These are phyloP conservation scores for Coelastrella sp. DNA, from an alignment of 139 green algal genomes.

Conservation along the genomic window DNA sequence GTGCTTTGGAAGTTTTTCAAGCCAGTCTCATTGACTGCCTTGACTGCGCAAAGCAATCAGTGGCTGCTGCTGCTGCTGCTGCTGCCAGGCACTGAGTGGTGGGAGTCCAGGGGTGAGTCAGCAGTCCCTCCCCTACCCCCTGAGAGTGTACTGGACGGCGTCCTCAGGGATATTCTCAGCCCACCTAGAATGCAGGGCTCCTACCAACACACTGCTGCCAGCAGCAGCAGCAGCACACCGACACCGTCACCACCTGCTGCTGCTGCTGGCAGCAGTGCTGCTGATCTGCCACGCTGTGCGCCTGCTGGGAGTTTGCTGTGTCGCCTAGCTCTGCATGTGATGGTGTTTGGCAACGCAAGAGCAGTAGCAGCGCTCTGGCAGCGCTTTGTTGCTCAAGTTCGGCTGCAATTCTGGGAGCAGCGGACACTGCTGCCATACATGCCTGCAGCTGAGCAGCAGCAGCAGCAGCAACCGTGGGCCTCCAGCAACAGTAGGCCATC, in stretches of 20 bases:
- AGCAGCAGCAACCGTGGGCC: slow-evolving; percentile 23
- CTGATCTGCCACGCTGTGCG: slow-evolving; percentile 36
- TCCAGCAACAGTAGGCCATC: neutral
- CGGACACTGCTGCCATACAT: slow-evolving; percentile 70
- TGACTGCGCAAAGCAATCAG: neutral
- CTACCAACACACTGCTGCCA: neutral
- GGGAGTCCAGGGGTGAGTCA: slow-evolving; percentile 56
- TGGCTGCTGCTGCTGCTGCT: neutral
- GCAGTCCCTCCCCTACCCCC: slow-evolving; percentile 54
- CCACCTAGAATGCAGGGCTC: neutral
- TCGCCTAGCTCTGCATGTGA: slow-evolving; percentile 74
- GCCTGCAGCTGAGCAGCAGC: slow-evolving; percentile 42
- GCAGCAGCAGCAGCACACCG: slow-evolving; percentile 24
- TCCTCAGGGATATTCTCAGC: slow-evolving; percentile 70
- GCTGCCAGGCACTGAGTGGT: slow-evolving; percentile 61
- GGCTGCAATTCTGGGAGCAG: slow-evolving; percentile 76
- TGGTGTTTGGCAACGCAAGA: slow-evolving; percentile 77
- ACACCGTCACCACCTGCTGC: neutral
- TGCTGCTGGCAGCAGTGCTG: slow-evolving; percentile 6
- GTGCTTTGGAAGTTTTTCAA: neutral
- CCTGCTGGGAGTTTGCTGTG: slow-evolving; percentile 60
- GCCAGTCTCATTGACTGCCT: neutral
- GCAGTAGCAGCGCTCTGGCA: slow-evolving; percentile 82
- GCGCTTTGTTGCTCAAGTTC: slow-evolving; percentile 48
- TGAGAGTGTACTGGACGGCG: slow-evolving; percentile 61